These are phyloP conservation scores for Suillus lakei DNA, from an alignment of 768 basidiomycete genomes.

Conservation along the genomic window DNA sequence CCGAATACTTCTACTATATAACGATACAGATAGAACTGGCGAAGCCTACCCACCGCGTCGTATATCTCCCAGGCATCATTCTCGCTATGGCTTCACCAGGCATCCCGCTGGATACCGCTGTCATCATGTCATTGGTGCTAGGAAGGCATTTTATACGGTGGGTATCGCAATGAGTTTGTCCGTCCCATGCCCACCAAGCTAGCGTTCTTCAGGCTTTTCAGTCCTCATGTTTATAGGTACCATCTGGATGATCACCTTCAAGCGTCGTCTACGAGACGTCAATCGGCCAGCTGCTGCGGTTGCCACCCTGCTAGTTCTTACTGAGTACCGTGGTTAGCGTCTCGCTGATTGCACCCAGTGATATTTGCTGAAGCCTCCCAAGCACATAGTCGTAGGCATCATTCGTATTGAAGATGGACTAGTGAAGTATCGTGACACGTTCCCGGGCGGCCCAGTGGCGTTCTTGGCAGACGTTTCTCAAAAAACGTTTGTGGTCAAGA, in stretches of 20 bases:
- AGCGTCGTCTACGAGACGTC: neutral
- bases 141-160: neutral
- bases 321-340: neutral
- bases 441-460: conserved; percentile 25
- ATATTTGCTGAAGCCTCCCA: neutral
- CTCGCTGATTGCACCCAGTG: neutral
- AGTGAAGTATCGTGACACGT: conserved; percentile 20
- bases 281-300: neutral
- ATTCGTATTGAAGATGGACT: conserved; percentile 23
- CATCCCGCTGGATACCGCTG: neutral
- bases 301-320: neutral
- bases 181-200: neutral
- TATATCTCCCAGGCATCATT: neutral
- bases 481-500: conserved; percentile 27
- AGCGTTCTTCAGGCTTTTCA: neutral
- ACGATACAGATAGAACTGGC: neutral
- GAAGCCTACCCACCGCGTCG: neutral
- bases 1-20: neutral
- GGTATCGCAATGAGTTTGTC: neutral
- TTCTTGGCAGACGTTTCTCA: conserved; percentile 26
- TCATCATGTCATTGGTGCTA: neutral
- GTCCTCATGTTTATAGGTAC: neutral
- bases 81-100: neutral
- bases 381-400: conserved; percentile 21
- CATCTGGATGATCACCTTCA: neutral